Percentiles rank a stretch among this genome's conserved stretches.
Evolutionary conservation across 2,329 filamentous ascomycete genomes (phyloP).

Genomic region (Botrytis sinoallii): DNA sequence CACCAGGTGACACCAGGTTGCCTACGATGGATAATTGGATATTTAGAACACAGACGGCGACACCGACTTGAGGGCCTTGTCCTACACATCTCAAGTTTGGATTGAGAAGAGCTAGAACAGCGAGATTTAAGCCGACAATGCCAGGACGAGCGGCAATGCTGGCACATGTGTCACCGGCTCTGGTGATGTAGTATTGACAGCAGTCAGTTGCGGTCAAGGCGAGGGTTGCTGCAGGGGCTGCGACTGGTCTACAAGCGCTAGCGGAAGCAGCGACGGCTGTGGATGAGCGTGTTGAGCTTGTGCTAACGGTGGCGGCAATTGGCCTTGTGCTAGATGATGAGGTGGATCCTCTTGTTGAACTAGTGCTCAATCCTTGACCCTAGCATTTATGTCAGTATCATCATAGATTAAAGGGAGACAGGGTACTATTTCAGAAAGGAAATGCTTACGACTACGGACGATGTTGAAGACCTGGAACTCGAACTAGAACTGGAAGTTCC

Average conservation of each 20-base stretch:
- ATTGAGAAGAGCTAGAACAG: background rate
- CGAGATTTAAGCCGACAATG: background rate
- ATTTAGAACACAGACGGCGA: conserved; percentile 1
- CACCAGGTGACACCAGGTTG: background rate
- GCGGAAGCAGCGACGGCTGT: background rate
- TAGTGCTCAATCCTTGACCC: background rate
- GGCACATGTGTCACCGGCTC: background rate
- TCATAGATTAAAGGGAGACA: background rate
- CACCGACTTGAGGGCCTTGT: background rate
- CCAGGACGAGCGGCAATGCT: background rate
- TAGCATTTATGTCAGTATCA: background rate
- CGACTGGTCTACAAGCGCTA: background rate
- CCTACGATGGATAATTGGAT: background rate
- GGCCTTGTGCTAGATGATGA: background rate
- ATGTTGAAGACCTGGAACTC: background rate
- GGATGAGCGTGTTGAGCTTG: background rate
- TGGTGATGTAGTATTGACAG: background rate
- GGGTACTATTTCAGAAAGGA: accelerated
- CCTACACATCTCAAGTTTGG: background rate
- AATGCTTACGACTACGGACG: background rate
- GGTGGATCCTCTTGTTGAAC: background rate
- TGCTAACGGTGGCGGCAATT: background rate
- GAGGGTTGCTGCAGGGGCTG: background rate
- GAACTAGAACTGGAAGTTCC: background rate
- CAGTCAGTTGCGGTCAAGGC: background rate